These are phyloP conservation scores for Paramyrothecium sp. DNA, from an alignment of 2,329 filamentous ascomycete species.

Conservation along the genomic window DNA sequence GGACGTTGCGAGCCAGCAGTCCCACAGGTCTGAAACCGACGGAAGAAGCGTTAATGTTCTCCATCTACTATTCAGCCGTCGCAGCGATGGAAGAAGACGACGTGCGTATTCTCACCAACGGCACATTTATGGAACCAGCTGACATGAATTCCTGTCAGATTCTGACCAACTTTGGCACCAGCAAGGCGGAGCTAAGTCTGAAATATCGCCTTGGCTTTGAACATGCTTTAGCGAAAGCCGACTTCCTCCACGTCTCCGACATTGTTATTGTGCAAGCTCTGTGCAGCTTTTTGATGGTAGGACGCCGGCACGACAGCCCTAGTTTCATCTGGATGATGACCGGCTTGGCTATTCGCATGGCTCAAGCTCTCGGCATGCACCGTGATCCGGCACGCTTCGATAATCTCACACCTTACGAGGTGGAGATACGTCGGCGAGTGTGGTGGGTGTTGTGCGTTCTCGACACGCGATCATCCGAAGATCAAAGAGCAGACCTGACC, in stretches of 20 bases:
- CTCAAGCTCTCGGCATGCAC: slow-evolving; percentile 53
- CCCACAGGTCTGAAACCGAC: slow-evolving; percentile 32
- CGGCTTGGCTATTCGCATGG: slow-evolving; percentile 58
- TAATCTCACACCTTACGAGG: slow-evolving; percentile 56
- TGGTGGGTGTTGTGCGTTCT: slow-evolving; percentile 62
- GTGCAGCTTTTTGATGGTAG: slow-evolving; percentile 54
- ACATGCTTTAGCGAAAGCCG: slow-evolving; percentile 59
- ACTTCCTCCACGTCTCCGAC: slow-evolving; percentile 60
- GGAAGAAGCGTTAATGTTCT: slow-evolving; percentile 53
- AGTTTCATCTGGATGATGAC: slow-evolving; percentile 63
- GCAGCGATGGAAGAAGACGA: slow-evolving; percentile 58
- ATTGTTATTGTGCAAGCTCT: slow-evolving; percentile 61
- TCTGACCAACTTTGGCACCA: slow-evolving; percentile 44
- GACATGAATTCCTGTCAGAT: slow-evolving; percentile 29
- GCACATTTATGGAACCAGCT: slow-evolving; percentile 1
- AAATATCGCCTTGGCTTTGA: slow-evolving; percentile 56
- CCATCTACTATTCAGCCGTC: slow-evolving; percentile 56
- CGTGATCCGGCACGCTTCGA: slow-evolving; percentile 53
- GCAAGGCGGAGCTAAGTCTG: slow-evolving; percentile 42
- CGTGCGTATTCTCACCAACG: slow-evolving; percentile 28
- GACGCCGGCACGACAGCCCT: slow-evolving; percentile 50
- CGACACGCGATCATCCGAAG: slow-evolving; percentile 59
- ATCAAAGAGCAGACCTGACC: slow-evolving; percentile 52
- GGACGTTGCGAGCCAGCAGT: slow-evolving; percentile 21
- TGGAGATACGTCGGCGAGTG: slow-evolving; percentile 60